Evolutionary conservation across 768 basidiomycete genomes (phyloP).

Genomic region (Lentinus tigrinus): DNA sequence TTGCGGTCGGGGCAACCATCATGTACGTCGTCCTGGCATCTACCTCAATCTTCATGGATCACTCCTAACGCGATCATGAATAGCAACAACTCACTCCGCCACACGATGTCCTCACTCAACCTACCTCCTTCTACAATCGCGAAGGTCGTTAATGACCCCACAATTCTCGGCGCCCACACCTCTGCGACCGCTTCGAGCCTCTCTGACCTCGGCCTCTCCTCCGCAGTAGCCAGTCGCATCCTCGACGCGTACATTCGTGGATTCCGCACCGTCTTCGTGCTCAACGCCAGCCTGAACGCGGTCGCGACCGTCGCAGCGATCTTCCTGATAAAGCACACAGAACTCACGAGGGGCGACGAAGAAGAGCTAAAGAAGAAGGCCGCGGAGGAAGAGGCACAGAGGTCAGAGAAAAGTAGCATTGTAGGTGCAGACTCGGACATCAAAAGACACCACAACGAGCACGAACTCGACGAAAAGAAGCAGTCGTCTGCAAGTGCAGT

Average conservation of each 20-base stretch:
- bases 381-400: slow-evolving; percentile 14
- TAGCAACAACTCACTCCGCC: slow-evolving; percentile 49
- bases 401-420: slow-evolving; percentile 15
- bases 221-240: slow-evolving; percentile 37
- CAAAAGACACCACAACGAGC: not conserved
- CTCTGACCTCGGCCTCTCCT: slow-evolving; percentile 33
- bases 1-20: slow-evolving; percentile 61
- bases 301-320: slow-evolving; percentile 55
- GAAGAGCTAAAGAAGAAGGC: slow-evolving; percentile 45
- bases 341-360: slow-evolving; percentile 59
- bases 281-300: slow-evolving; percentile 56
- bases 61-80: not conserved
- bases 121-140: slow-evolving; percentile 40
- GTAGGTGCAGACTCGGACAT: not conserved
- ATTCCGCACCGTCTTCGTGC: slow-evolving; percentile 57
- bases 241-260: slow-evolving; percentile 56
- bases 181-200: slow-evolving; percentile 24
- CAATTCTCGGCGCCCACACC: slow-evolving; percentile 31
- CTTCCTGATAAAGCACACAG: slow-evolving; percentile 60
- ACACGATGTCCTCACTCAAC: slow-evolving; percentile 37
- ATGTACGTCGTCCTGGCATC: slow-evolving; percentile 41
- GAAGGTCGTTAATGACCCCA: slow-evolving; percentile 50
- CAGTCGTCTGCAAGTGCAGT: too few species aligned
- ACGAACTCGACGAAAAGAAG: not conserved
- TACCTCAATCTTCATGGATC: not conserved